A percentile compares a stretch with the other conserved stretches of the same genome.
Conservation (phyloP, 257 asterid species). For the Capsicum baccatum region DNA sequence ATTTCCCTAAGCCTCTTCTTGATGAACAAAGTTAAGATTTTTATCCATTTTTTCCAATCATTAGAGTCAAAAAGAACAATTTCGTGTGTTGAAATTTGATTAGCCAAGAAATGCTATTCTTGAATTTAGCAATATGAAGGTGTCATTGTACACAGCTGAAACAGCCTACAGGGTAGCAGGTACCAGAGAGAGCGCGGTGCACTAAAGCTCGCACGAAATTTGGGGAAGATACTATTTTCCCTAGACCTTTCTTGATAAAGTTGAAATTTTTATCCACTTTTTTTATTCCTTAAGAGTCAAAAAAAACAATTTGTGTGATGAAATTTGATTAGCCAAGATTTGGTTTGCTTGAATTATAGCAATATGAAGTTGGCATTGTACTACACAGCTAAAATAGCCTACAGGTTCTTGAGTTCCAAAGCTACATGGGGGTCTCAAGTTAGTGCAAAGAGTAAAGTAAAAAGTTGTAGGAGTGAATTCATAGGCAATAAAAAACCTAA, state of each 20-base stretch:
- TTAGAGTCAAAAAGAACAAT: not conserved
- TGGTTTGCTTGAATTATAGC: not conserved
- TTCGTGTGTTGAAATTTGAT: conserved; percentile 7
- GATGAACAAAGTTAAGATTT: not conserved
- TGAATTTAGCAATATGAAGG: conserved; percentile 41
- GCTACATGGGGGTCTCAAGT: conserved; percentile 35
- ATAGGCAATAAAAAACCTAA: conserved; percentile 37
- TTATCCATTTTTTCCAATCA: not conserved
- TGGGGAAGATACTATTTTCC: not conserved
- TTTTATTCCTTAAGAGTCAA: too few relatives aligned
- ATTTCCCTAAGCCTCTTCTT: not conserved
- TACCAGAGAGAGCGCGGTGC: too few relatives aligned
- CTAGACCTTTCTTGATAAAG: conserved; percentile 9
- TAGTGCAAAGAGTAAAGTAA: conserved; percentile 35
- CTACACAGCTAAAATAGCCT: conserved; percentile 39
- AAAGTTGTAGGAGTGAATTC: conserved; percentile 30
- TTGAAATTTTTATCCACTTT: not conserved
- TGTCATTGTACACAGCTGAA: conserved; percentile 42
- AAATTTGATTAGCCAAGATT: not conserved
- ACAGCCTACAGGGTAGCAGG: conserved; percentile 24
- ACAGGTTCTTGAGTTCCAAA: conserved; percentile 51
- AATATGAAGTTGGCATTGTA: conserved; percentile 49
- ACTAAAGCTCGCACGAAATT: too few relatives aligned
- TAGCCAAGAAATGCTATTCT: not conserved
- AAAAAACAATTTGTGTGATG: not conserved